Percentiles rank a stretch among this genome's conserved stretches.
Evolutionary conservation across 441 rosid species (phyloP).

Genomic region (Melastoma candidum): DNA sequence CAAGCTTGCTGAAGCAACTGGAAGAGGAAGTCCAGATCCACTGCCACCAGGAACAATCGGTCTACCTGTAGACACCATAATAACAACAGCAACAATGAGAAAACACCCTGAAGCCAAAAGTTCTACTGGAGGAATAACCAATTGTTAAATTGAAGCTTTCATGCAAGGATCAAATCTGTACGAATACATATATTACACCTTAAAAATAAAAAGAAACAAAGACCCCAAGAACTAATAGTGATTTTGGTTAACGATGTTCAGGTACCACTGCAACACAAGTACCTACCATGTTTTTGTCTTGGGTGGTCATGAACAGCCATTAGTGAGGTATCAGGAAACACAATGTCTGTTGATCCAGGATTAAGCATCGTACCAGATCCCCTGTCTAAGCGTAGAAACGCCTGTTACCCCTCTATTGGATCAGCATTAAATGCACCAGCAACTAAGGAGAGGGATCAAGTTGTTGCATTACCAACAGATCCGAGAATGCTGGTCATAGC

Average conservation of each 20-base stretch:
- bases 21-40: slow-evolving; percentile 28
- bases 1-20: slow-evolving; percentile 25
- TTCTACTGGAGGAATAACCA: neutral
- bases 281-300: slow-evolving; percentile 60
- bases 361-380: slow-evolving; percentile 24
- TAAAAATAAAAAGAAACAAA: neutral
- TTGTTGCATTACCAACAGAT: slow-evolving; percentile 28
- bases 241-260: neutral
- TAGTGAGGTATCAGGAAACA: slow-evolving; percentile 64
- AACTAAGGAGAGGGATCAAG: neutral
- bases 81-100: slow-evolving; percentile 1
- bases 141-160: neutral
- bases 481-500: slow-evolving; percentile 40
- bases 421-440: slow-evolving; percentile 10
- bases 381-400: slow-evolving; percentile 26
- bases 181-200: too few species aligned
- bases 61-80: slow-evolving; percentile 25
- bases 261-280: neutral
- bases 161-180: too few species aligned
- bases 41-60: slow-evolving; percentile 27
- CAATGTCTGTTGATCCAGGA: slow-evolving; percentile 39
- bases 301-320: slow-evolving; percentile 61
- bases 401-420: neutral
- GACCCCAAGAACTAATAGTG: neutral
- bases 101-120: neutral